phyloP scores from a whole-genome alignment of 495 filamentous ascomycete genomes.

The Penicillium pancosmium region DNA sequence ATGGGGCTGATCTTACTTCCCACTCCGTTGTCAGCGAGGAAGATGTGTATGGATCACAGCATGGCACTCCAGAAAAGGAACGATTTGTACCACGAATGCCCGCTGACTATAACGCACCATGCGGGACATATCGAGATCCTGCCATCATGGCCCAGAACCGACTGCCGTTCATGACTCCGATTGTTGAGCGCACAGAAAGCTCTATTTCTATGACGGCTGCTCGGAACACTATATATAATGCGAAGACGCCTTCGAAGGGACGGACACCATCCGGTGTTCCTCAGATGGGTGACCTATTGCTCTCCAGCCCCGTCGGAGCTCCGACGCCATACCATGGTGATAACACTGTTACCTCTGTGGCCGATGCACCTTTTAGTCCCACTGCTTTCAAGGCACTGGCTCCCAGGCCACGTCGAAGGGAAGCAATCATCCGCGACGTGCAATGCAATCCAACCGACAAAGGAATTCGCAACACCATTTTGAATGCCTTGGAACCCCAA shows the following conservation, averaged over 20 bases:
- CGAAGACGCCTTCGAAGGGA: slow-evolving; percentile 74
- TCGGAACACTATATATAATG: slow-evolving; percentile 58
- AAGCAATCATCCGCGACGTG: slow-evolving; percentile 74
- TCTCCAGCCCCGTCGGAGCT: slow-evolving; percentile 33
- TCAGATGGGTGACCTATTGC: slow-evolving; percentile 40
- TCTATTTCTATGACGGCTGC: slow-evolving; percentile 65
- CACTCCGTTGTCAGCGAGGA: slow-evolving; percentile 37
- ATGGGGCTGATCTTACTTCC: slow-evolving; percentile 25
- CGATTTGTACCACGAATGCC: slow-evolving; percentile 72
- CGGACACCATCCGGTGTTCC: slow-evolving; percentile 31
- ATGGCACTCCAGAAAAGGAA: slow-evolving; percentile 41
- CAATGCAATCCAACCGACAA: slow-evolving; percentile 90
- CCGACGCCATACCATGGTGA: slow-evolving; percentile 35
- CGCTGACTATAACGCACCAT: slow-evolving; percentile 79
- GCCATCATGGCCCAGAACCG: slow-evolving; percentile 78
- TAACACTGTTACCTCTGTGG: slow-evolving; percentile 35
- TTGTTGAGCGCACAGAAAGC: slow-evolving; percentile 91
- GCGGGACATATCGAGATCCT: slow-evolving; percentile 74
- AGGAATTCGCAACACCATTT: slow-evolving; percentile 69
- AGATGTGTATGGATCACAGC: slow-evolving; percentile 20
- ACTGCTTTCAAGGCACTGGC: slow-evolving; percentile 50
- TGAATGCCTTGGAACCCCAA: slow-evolving; percentile 69
- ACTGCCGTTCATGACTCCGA: slow-evolving; percentile 97
- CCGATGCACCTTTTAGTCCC: slow-evolving; percentile 45
- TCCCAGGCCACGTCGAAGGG: slow-evolving; percentile 31